Percentiles rank a stretch among this genome's conserved stretches.
Evolutionary conservation across 2,329 filamentous ascomycete species (phyloP).

Genomic region (Myriosclerotinia scirpicola): DNA sequence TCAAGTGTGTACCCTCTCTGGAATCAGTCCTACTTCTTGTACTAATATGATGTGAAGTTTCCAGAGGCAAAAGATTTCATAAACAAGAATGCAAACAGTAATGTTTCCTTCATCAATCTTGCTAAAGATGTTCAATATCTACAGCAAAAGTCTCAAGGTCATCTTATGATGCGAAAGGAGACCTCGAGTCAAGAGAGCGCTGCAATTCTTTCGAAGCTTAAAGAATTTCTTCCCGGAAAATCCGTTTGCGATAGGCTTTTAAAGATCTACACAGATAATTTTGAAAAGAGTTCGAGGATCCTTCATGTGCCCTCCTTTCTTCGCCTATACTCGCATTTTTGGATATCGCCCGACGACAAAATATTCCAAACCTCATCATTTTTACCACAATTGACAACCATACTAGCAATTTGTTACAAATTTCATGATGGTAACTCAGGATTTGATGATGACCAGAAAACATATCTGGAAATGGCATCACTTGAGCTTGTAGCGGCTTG

Average conservation of each 20-base stretch:
- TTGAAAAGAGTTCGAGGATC: conserved; percentile 46
- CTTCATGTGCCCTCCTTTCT: conserved; percentile 48
- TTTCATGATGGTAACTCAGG: conserved; percentile 15
- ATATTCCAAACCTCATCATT: conserved; percentile 21
- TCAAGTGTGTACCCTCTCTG: not conserved
- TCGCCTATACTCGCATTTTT: conserved; percentile 45
- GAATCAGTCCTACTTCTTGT: not conserved
- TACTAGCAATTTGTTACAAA: conserved; percentile 24
- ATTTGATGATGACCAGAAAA: conserved; percentile 18
- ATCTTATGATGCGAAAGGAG: conserved; percentile 21
- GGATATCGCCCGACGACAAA: conserved; percentile 34
- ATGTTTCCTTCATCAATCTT: conserved; percentile 8
- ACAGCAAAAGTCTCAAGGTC: conserved; percentile 17
- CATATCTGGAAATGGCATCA: conserved; percentile 24
- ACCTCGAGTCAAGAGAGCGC: conserved; percentile 16
- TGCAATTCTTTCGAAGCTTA: conserved; percentile 12
- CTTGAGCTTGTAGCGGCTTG: conserved; percentile 24
- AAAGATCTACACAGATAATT: conserved; percentile 45
- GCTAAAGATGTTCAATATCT: conserved; percentile 26
- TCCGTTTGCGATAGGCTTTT: conserved; percentile 30
- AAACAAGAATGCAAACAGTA: conserved; percentile 20
- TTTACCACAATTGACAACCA: conserved; percentile 25
- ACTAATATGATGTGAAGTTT: conserved; percentile 16
- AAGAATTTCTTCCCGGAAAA: conserved; percentile 23
- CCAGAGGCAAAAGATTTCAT: conserved; percentile 19